These are phyloP conservation scores for Russula earlei DNA, from an alignment of 768 basidiomycete genomes.

Conservation along the genomic window DNA sequence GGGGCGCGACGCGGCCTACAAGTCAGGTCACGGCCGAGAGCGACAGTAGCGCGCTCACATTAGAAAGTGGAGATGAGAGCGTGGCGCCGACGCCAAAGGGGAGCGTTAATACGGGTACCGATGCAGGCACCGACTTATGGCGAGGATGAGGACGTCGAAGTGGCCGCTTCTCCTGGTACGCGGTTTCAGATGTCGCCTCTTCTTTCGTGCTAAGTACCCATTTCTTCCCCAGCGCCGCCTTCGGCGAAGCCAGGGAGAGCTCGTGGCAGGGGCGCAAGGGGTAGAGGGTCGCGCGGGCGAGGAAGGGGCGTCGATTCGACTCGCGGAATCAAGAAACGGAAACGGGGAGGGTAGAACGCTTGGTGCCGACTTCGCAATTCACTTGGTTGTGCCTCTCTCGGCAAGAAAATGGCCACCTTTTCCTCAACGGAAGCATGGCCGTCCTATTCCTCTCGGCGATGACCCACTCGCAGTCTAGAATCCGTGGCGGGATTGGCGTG, in stretches of 20 bases:
- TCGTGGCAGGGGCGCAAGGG: constrained; percentile 8
- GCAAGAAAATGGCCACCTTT: background rate
- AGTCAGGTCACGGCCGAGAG: constrained; percentile 76
- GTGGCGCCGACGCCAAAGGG: constrained; percentile 49
- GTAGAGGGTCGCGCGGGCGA: constrained; percentile 10
- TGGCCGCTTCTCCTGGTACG: constrained; percentile 18
- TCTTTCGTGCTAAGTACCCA: background rate
- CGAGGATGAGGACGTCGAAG: constrained; percentile 54
- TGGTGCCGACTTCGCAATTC: background rate
- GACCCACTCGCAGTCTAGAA: background rate
- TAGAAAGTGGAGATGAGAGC: constrained; percentile 73
- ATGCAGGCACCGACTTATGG: constrained; percentile 56
- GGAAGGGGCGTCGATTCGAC: constrained; percentile 9
- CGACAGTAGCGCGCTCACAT: constrained; percentile 75
- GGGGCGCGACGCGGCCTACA: constrained; percentile 42
- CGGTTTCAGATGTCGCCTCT: background rate
- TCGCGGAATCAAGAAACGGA: constrained; percentile 13
- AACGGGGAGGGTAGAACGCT: constrained; percentile 1
- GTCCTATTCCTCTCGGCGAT: background rate
- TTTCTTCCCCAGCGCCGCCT: constrained; percentile 9
- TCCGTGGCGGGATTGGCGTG: background rate
- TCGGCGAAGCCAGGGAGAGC: constrained; percentile 8
- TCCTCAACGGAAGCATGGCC: background rate
- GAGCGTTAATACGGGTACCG: constrained; percentile 63
- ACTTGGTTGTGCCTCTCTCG: no score